Evolutionary conservation across 352 stramenopile genomes (phyloP).

Genomic region (Phytophthora pini): DNA sequence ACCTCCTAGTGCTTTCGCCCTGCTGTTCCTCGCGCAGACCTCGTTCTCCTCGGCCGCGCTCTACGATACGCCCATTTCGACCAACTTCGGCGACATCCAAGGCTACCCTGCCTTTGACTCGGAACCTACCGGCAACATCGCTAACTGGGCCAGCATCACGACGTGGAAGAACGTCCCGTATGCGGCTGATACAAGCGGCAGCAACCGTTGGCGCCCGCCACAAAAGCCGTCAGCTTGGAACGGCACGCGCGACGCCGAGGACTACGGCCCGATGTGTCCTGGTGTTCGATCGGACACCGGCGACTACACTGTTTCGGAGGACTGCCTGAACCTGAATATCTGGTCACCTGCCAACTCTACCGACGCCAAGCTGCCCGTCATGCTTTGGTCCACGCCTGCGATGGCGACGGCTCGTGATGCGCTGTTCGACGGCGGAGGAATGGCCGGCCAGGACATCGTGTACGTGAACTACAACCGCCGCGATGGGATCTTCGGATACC

Average conservation of each 20-base stretch:
- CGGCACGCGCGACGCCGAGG: not conserved
- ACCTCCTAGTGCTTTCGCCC: no score
- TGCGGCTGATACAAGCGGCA: not conserved
- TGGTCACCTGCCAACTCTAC: not conserved
- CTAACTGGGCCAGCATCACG: not conserved
- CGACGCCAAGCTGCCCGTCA: not conserved
- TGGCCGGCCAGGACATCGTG: not conserved
- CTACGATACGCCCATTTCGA: not conserved
- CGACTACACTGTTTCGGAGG: not conserved
- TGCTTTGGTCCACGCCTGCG: not conserved
- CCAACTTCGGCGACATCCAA: not conserved
- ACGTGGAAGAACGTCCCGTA: not conserved
- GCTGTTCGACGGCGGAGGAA: not conserved
- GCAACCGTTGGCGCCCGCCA: not conserved
- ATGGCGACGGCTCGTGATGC: no score
- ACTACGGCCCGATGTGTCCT: not conserved
- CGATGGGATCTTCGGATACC: not conserved
- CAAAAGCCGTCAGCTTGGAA: constrained; percentile 1
- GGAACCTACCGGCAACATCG: not conserved
- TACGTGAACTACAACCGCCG: not conserved
- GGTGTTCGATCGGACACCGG: not conserved
- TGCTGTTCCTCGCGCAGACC: no score
- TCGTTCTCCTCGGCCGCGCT: no score
- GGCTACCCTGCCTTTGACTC: not conserved
- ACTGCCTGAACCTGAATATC: constrained; percentile 1